Percentiles rank a stretch among this genome's conserved stretches.
These are phyloP conservation scores for Claviceps africana DNA, from an alignment of 2,329 filamentous ascomycete species.

Conservation along the genomic window DNA sequence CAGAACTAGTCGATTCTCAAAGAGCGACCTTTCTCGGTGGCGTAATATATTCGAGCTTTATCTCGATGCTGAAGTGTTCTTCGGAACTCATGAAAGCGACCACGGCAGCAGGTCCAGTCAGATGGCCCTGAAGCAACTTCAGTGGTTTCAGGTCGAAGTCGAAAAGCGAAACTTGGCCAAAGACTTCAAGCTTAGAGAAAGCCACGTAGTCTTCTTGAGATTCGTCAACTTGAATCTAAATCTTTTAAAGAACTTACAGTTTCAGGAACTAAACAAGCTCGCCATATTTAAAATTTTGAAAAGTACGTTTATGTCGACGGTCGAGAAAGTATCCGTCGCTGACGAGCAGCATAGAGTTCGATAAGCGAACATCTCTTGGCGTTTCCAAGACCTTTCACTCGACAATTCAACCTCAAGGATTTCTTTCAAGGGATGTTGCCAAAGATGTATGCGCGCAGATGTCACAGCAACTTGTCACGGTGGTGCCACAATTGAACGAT, in stretches of 20 bases:
- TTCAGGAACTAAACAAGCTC: slow-evolving; percentile 69
- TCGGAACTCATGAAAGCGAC: slow-evolving; percentile 59
- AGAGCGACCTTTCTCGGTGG: slow-evolving; percentile 61
- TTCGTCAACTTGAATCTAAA: slow-evolving; percentile 62
- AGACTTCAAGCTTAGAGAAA: slow-evolving; percentile 52
- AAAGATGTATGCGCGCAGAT: slow-evolving; percentile 65
- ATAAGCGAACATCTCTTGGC: slow-evolving; percentile 67
- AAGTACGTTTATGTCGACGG: slow-evolving; percentile 34
- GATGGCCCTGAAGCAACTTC: slow-evolving; percentile 52
- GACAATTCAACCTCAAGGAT: slow-evolving; percentile 42
- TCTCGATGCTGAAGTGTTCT: slow-evolving; percentile 67
- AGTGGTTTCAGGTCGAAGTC: slow-evolving; percentile 59
- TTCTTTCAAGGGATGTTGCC: slow-evolving; percentile 54
- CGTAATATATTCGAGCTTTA: slow-evolving; percentile 72
- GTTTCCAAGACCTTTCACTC: slow-evolving; percentile 49
- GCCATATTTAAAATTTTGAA: slow-evolving; percentile 77
- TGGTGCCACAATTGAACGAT: slow-evolving; percentile 73
- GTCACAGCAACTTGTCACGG: slow-evolving; percentile 53
- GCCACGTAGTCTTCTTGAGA: slow-evolving; percentile 46
- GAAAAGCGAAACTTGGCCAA: slow-evolving; percentile 42
- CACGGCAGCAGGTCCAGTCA: slow-evolving; percentile 52
- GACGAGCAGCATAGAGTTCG: slow-evolving; percentile 47
- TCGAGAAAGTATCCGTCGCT: not conserved
- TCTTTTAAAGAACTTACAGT: slow-evolving; percentile 67
- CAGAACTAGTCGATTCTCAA: slow-evolving; percentile 46